Percentiles rank a stretch among this genome's conserved stretches.
phyloP scores from a whole-genome alignment of 1,139 yeast genomes.

The Taphrina pruni region DNA sequence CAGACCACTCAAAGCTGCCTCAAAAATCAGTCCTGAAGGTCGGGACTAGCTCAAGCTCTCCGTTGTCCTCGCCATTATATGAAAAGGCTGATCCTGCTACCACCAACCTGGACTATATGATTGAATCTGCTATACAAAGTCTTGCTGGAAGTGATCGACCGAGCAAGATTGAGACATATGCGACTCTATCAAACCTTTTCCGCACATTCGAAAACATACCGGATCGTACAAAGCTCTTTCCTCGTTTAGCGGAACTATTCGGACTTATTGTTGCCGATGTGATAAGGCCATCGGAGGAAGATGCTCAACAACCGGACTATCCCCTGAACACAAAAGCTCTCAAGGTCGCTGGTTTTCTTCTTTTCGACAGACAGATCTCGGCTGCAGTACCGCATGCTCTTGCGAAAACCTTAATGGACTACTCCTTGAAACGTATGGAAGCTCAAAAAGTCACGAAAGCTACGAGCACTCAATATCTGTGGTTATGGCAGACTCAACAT shows the following conservation, averaged over 20 bases:
- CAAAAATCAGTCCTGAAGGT: constrained; percentile 34
- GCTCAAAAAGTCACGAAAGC: constrained; percentile 43
- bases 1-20: constrained; percentile 28
- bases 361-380: constrained; percentile 41
- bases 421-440: constrained; percentile 44
- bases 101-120: constrained; percentile 9
- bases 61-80: constrained; percentile 17
- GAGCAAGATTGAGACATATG: constrained; percentile 38
- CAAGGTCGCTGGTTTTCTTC: constrained; percentile 44
- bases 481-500: constrained; percentile 42
- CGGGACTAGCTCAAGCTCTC: constrained; percentile 12
- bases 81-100: constrained; percentile 23
- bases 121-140: constrained; percentile 16
- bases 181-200: constrained; percentile 30
- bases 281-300: constrained; percentile 37
- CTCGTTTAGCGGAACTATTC: constrained; percentile 38
- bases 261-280: constrained; percentile 44
- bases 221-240: constrained; percentile 27
- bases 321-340: constrained; percentile 40
- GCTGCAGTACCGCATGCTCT: constrained; percentile 41
- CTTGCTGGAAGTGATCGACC: constrained; percentile 28
- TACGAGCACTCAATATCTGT: constrained; percentile 34
- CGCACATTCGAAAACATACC: constrained; percentile 32
- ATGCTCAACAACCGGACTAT: constrained; percentile 28
- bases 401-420: constrained; percentile 42